Conservation (phyloP, 768 basidiomycete species). For the Amanita fuliginea region DNA sequence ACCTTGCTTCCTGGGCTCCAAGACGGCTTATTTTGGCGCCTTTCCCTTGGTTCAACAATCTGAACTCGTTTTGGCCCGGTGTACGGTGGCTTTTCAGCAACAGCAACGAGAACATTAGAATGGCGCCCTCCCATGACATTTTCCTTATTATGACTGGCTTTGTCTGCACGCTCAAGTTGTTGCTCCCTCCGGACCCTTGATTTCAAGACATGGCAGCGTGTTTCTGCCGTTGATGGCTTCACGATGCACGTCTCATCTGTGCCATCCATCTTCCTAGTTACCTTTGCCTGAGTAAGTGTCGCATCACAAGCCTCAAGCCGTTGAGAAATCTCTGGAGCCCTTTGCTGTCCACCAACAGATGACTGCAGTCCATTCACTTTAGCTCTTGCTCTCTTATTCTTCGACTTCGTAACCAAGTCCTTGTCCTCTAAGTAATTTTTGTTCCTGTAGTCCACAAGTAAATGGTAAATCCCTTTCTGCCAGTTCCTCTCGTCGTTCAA, state of each 20-base stretch:
- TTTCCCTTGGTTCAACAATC: conserved; percentile 37
- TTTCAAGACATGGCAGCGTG: neutral
- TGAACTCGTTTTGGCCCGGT: conserved; percentile 24
- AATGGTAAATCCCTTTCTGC: conserved; percentile 94
- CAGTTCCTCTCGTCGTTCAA: conserved; percentile 63
- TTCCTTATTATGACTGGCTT: neutral
- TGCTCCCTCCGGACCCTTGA: conserved; percentile 7
- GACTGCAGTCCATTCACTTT: neutral
- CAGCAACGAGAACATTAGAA: neutral
- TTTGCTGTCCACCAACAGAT: neutral
- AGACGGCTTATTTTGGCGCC: conserved; percentile 20
- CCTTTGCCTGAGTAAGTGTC: neutral
- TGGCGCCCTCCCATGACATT: neutral
- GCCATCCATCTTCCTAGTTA: neutral
- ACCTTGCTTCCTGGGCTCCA: conserved; percentile 3
- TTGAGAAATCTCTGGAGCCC: too few relatives aligned
- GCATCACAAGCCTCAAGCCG: neutral
- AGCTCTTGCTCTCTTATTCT: neutral
- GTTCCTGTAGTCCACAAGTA: conserved; percentile 77
- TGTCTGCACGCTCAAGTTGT: conserved; percentile 7
- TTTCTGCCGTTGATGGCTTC: neutral
- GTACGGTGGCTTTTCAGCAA: neutral
- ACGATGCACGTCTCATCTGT: too few relatives aligned
- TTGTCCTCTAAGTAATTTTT: conserved; percentile 50
- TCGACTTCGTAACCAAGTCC: neutral